Percentiles rank a stretch among this genome's conserved stretches.
Evolutionary conservation across 2,329 filamentous ascomycete genomes (phyloP).

Genomic region (Calonectria honghensis): DNA sequence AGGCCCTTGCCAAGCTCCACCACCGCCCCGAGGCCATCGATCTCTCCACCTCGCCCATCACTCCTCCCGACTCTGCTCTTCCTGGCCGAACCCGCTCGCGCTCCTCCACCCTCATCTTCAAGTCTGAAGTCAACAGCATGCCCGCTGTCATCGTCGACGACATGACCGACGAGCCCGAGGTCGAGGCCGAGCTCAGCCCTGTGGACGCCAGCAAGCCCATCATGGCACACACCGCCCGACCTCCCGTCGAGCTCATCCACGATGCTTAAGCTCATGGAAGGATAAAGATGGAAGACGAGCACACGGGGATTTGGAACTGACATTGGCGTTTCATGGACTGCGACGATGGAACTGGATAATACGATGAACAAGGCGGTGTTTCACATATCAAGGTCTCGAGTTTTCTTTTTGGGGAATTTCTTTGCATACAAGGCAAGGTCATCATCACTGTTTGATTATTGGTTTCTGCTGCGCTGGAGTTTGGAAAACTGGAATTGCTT

Average conservation of each 20-base stretch:
- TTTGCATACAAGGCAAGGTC: slow-evolving; percentile 28
- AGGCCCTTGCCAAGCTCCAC: slow-evolving; percentile 78
- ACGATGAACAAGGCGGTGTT: slow-evolving; percentile 34
- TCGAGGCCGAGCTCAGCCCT: slow-evolving; percentile 62
- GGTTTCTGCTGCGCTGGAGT: slow-evolving; percentile 45
- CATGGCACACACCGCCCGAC: slow-evolving; percentile 76
- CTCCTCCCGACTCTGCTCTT: slow-evolving; percentile 55
- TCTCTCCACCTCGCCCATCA: slow-evolving; percentile 57
- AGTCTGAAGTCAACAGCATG: slow-evolving; percentile 74
- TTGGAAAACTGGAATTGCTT: slow-evolving; percentile 47
- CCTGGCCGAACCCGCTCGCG: slow-evolving; percentile 69
- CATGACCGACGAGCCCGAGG: slow-evolving; percentile 74
- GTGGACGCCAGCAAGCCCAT: slow-evolving; percentile 68
- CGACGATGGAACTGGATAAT: slow-evolving; percentile 23
- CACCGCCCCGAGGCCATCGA: slow-evolving; percentile 67
- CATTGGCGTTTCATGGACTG: slow-evolving; percentile 47
- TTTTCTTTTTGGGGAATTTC: background rate
- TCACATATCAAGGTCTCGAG: slow-evolving; percentile 32
- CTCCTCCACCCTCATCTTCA: slow-evolving; percentile 80
- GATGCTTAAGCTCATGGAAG: slow-evolving; percentile 55
- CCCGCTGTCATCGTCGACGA: slow-evolving; percentile 81
- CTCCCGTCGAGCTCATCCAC: slow-evolving; percentile 80
- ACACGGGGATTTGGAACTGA: slow-evolving; percentile 2
- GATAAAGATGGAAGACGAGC: background rate
- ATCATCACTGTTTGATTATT: slow-evolving; percentile 38